Evolutionary conservation across 2,329 filamentous ascomycete species (phyloP), one percentile per base, ranked within the genome.

Genomic region (Coniella vitis): DNA sequence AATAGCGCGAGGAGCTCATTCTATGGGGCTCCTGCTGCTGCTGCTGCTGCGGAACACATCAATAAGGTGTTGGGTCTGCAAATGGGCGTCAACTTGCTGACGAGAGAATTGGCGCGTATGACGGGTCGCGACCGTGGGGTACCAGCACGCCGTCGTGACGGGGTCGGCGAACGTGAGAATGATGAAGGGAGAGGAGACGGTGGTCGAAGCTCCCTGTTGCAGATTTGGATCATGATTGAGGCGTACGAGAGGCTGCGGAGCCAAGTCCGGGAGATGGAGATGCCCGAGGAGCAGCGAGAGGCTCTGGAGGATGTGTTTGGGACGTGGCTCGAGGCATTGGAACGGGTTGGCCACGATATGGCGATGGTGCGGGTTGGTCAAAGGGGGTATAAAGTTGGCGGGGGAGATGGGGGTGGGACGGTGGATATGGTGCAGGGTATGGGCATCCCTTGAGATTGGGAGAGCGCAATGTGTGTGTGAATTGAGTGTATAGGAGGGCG

Each of bases 151-250:
- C 9, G 20, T 4, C 5, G 12, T 8, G 9, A 17, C 16, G 49
- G 9, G 1, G 21, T 5, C 38, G 10, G 13, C 9, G 10, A n/a
- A 10, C 7, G 25, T 58, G 55, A 2, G 48, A 59, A 14, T 7
- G 14, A 17, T 17, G 22, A 9, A 14, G 25, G 49, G 14, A 19
- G 34, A 25, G 34, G 16, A 22, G 39, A 21, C 39, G 35, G 29
- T 20, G 19, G 4, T 60, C 48, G 35, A 42, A 61, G 3, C 65
- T 68, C 74, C 13, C 68, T 71, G 1, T 57, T 79, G 36, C 76
- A 79, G 57, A 60, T 79, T 16, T 73, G 72, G 70, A 67, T 75
- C 38, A 79, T 79, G 76, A 79, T 79, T 44, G 76, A 79, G 55
- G 75, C 76, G 3, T 79, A 79, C 56, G 75, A 79, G 64, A 67